These are phyloP conservation scores for Leucocoprinus sp. DNA, from an alignment of 768 basidiomycete species.

Conservation along the genomic window DNA sequence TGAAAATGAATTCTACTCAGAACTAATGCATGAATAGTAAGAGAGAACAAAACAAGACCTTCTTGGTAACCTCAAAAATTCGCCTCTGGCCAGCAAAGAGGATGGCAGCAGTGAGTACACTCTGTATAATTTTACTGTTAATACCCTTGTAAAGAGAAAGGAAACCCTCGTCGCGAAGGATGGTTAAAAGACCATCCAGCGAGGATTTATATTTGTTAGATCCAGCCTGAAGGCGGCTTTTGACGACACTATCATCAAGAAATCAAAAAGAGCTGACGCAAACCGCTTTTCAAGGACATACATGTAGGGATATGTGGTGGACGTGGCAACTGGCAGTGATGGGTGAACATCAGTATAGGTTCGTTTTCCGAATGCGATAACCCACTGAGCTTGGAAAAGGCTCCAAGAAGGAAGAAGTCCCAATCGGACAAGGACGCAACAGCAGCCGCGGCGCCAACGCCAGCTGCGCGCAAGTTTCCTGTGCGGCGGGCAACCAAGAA, in stretches of 20 bases:
- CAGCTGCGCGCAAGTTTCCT: conserved; percentile 39
- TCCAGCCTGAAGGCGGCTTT: conserved; percentile 74
- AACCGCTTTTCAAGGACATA: conserved; percentile 19
- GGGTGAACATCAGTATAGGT: conserved; percentile 1
- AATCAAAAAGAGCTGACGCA: background rate
- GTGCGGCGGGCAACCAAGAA: conserved; percentile 57
- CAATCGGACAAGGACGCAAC: conserved; percentile 60
- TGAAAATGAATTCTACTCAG: background rate
- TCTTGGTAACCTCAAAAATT: conserved; percentile 66
- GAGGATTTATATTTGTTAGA: conserved; percentile 71
- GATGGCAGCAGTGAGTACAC: conserved; percentile 88
- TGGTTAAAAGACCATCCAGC: conserved; percentile 67
- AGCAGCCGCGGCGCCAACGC: conserved; percentile 31
- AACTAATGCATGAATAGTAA: background rate
- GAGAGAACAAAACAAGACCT: conserved; percentile 20
- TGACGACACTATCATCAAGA: conserved; percentile 45
- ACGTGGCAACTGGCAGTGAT: conserved; percentile 34
- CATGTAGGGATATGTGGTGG: conserved; percentile 43
- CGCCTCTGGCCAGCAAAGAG: conserved; percentile 86
- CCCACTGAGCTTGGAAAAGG: conserved; percentile 81
- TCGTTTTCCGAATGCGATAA: conserved; percentile 2
- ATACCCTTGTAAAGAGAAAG: conserved; percentile 83
- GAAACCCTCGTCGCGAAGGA: conserved; percentile 73
- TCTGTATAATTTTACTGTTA: conserved; percentile 82
- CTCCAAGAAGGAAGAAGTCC: conserved; percentile 95